These are phyloP conservation scores for Hanseniaspora guilliermondii DNA, from an alignment of 805 yeast genomes.

Conservation along the genomic window DNA sequence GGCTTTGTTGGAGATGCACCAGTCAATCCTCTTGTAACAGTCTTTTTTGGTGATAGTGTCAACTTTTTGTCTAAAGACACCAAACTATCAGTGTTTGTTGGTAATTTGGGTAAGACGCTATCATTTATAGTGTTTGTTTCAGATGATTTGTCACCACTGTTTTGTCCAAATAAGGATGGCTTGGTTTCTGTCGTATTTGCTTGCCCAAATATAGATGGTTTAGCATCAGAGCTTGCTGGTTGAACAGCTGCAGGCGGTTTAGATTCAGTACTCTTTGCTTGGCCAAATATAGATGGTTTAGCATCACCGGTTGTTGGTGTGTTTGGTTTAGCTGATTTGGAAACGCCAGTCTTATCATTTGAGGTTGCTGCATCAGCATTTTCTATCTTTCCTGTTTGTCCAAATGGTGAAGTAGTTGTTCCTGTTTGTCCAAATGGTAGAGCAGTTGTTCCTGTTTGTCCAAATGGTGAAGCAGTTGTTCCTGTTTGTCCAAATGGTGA, in stretches of 20 bases:
- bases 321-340: neutral
- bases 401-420: neutral
- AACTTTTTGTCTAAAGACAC: neutral
- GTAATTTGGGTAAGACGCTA: neutral
- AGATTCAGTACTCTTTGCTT: neutral
- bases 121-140: neutral
- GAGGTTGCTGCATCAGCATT: neutral
- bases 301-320: neutral
- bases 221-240: neutral
- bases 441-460: neutral
- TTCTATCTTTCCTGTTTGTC: neutral
- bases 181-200: neutral
- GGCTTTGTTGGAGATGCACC: conserved; percentile 11
- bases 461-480: neutral
- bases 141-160: neutral
- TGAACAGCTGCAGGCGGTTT: neutral
- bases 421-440: neutral
- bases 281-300: neutral
- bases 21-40: conserved; percentile 4
- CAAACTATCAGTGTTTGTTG: neutral
- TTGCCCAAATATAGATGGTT: neutral
- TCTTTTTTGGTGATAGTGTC: neutral
- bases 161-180: neutral
- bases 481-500: neutral
- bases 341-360: neutral